phyloP scores from a whole-genome alignment of 495 filamentous ascomycete genomes.

The Podospora pseudocomata region DNA sequence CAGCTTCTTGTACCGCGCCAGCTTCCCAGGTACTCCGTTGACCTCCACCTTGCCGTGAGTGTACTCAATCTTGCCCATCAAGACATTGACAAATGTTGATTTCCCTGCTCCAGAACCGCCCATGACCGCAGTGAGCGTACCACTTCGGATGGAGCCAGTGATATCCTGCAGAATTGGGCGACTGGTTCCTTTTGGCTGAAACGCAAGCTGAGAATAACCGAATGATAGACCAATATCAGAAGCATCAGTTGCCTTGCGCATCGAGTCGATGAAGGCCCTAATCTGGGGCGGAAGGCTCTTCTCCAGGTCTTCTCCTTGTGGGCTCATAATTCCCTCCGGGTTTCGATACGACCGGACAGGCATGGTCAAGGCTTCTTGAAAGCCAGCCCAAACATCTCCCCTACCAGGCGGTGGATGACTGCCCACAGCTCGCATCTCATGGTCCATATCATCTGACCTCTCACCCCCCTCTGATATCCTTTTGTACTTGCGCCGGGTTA shows the following conservation, averaged over 20 bases:
- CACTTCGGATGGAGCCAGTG: slow-evolving; percentile 48
- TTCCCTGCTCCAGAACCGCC: slow-evolving; percentile 51
- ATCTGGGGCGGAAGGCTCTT: slow-evolving; percentile 35
- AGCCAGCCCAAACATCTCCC: slow-evolving; percentile 32
- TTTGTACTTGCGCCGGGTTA: slow-evolving; percentile 22
- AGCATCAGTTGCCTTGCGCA: slow-evolving; percentile 47
- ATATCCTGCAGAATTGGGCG: slow-evolving; percentile 49
- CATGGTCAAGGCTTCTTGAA: slow-evolving; percentile 36
- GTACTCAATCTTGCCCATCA: slow-evolving; percentile 46
- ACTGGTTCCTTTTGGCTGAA: slow-evolving; percentile 38
- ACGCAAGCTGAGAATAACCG: slow-evolving; percentile 44
- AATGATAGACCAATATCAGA: slow-evolving; percentile 51
- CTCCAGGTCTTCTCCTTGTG: slow-evolving; percentile 28
- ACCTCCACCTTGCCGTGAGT: slow-evolving; percentile 44
- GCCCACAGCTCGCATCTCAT: slow-evolving; percentile 28
- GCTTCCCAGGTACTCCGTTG: slow-evolving; percentile 46
- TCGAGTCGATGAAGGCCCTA: slow-evolving; percentile 47
- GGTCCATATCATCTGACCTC: slow-evolving; percentile 13
- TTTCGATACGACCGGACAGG: slow-evolving; percentile 11
- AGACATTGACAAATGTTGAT: slow-evolving; percentile 51
- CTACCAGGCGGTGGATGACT: slow-evolving; percentile 16
- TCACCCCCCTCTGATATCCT: slow-evolving; percentile 35
- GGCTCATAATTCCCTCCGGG: slow-evolving; percentile 8
- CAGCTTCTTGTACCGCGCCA: slow-evolving; percentile 50
- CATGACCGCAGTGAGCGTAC: slow-evolving; percentile 50